Evolutionary conservation across 805 yeast species (phyloP).

Genomic region (Kuraishia floccosa): DNA sequence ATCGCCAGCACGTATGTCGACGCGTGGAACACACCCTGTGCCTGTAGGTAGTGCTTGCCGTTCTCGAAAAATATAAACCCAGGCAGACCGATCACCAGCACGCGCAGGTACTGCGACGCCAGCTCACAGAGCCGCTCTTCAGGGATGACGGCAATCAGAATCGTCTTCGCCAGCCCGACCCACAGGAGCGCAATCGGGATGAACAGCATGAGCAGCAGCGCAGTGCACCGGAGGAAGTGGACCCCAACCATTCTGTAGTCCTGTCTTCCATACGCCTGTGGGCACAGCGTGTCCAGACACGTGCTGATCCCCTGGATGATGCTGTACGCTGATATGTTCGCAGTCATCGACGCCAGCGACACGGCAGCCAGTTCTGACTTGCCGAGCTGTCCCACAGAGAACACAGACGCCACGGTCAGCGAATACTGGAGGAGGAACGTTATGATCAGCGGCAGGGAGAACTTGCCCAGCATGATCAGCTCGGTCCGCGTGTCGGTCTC

Average conservation of each 20-base stretch:
- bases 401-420: conserved; percentile 3
- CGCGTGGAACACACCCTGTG: conserved; percentile 74
- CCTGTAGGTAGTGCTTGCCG: conserved; percentile 61
- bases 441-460: conserved; percentile 46
- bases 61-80: conserved; percentile 56
- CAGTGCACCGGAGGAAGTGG: conserved; percentile 56
- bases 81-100: conserved; percentile 56
- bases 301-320: conserved; percentile 73
- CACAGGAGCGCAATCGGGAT: conserved; percentile 50
- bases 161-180: conserved; percentile 41
- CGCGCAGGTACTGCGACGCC: conserved; percentile 47
- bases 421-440: conserved; percentile 53
- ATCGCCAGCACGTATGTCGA: conserved; percentile 58
- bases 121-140: conserved; percentile 32
- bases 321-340: conserved; percentile 66
- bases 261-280: conserved; percentile 67
- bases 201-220: conserved; percentile 36
- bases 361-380: conserved; percentile 65
- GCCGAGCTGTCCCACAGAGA: conserved; percentile 56
- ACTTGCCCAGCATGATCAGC: conserved; percentile 22
- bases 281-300: conserved; percentile 65
- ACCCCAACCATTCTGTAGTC: conserved; percentile 58
- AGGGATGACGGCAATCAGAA: conserved; percentile 21
- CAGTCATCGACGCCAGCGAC: conserved; percentile 66
- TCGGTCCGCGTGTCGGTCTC: conserved; percentile 29